Evolutionary conservation across 2,329 filamentous ascomycete species (phyloP), one percentile per base, ranked within the genome.

Genomic region (Diaporthe velutina): DNA sequence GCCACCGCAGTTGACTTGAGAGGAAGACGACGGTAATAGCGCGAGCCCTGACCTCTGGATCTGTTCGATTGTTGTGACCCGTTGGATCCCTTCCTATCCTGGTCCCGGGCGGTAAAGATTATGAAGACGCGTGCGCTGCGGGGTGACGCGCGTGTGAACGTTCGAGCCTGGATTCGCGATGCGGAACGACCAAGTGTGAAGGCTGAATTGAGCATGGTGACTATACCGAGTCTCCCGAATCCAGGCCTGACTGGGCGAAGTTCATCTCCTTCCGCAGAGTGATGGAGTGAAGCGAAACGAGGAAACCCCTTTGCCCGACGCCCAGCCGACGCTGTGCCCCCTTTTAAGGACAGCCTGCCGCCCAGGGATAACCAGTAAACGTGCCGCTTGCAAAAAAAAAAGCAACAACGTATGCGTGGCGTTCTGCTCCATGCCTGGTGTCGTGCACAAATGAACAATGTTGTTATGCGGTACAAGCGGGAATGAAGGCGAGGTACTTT

Each of bases 1-100:
- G 60, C 60, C 60, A 64, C 60, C 8, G 40, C 60, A 12, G 40
- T 33, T 64, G 60, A 33, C 17, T 17, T 48, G 60, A 64, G 25
- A 33, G 60, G 38, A 9, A 48, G 38, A 5, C 15, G 38, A 38
- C 60, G 12, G 15, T 33, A 12, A 9, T 45, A 3, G 22, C 60
- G 38, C 25, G 12, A 7, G 17, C 25, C 28, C 22, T 66, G 60
- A 30, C 60, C 42, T 17, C 60, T 50, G 42, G 60, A 66, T 35
- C n/a, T 50, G 28, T 48, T 33, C 8, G 60, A 48, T 15, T 66
- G 42, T 50, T 50, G 40, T 35, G 60, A 66, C 40, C 42, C 60
- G 6, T 66, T 30, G 9, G 19, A 50, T 66, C 42, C 19, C 17
- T 50, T 48, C 60, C 50, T 42, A 17, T 50, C 28, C 33, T 19